Evolutionary conservation across 2,329 filamentous ascomycete species (phyloP), one percentile per base, ranked within the genome.

Genomic region (Penicillium sumatraense): DNA sequence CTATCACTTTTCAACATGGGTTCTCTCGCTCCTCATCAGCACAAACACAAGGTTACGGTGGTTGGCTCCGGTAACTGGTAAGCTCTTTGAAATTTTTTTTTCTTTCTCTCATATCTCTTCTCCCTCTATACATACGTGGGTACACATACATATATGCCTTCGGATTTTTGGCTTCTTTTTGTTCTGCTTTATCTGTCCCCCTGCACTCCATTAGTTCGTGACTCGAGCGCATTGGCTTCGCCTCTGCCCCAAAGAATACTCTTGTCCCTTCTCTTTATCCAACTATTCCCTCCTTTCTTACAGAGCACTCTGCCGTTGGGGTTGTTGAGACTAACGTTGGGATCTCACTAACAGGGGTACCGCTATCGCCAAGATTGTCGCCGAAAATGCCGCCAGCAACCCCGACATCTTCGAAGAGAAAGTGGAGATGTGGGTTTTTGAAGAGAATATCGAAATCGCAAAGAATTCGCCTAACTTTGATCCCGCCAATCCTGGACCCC

Each of bases 401-500:
- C 83, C 87, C 9, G 84, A 91, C 26, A 72, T 97, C 41, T 99
- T 98, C 72, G 90, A 98, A 70, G 81, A 88, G 72, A 82, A 91
- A 59, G 92, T 99, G 49, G 91, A 96, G 77, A 98, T 99, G 95
- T 99, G 95, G 95, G 96, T 99, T 69, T 97, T 87, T 72, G 95
- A 99, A 77, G 95, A 99, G 76, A 85, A 96, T 21, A 87, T 96
- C 61, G 84, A 85, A 51, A 81, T 96, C 38, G 78, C 89, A 11
- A 82, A 88, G 67, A 82, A 83, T 60, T 93, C 90, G 46, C 86
- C 85, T 64, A 83, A 91, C 77, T 92, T 91, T 81, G 82, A 89
- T 66, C 75, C 81, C 44, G 96, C 54, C 90, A 83, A 84, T 68
- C 83, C 85, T 60, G 81, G 86, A 60, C 85, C 89, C 3, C 90